These are phyloP conservation scores for Coemansia sp. DNA, from an alignment of 192 early-diverging fungal genomes.

Conservation along the genomic window DNA sequence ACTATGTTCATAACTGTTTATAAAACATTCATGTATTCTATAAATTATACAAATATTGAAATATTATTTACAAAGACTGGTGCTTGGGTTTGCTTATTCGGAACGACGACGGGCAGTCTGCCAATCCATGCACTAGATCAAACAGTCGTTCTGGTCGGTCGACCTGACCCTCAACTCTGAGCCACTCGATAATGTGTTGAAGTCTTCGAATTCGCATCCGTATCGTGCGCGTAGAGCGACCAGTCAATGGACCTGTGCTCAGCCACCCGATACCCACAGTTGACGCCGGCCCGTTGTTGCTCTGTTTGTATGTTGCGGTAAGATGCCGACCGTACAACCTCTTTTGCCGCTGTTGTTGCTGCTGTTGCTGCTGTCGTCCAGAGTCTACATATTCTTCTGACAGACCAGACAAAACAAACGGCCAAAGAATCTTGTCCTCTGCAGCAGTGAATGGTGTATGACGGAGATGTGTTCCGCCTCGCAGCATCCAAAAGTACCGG, in stretches of 20 bases:
- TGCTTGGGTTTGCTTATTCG: neutral
- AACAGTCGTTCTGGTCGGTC: conserved; percentile 14
- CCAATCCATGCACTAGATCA: conserved; percentile 25
- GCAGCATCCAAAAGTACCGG: conserved; percentile 14
- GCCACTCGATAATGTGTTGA: conserved; percentile 14
- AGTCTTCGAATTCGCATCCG: conserved; percentile 13
- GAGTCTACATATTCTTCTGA: neutral
- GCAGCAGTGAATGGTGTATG: conserved; percentile 17
- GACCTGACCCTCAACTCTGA: conserved; percentile 10
- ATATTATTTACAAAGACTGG: neutral
- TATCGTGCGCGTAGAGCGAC: conserved; percentile 7
- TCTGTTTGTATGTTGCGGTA: conserved; percentile 6
- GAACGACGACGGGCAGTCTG: conserved; percentile 26
- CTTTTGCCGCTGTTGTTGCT: neutral
- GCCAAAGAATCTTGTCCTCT: conserved; percentile 29
- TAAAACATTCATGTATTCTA: too few species aligned
- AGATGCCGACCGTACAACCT: neutral
- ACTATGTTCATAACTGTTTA: too few species aligned
- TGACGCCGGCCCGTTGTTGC: neutral
- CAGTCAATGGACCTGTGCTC: conserved; percentile 5
- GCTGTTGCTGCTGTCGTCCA: neutral
- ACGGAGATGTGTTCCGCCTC: conserved; percentile 18
- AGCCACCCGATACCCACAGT: conserved; percentile 24
- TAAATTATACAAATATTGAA: too few species aligned
- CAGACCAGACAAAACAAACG: conserved; percentile 7